phyloP scores from a whole-genome alignment of 257 asterid genomes.

The Verbena officinalis region DNA sequence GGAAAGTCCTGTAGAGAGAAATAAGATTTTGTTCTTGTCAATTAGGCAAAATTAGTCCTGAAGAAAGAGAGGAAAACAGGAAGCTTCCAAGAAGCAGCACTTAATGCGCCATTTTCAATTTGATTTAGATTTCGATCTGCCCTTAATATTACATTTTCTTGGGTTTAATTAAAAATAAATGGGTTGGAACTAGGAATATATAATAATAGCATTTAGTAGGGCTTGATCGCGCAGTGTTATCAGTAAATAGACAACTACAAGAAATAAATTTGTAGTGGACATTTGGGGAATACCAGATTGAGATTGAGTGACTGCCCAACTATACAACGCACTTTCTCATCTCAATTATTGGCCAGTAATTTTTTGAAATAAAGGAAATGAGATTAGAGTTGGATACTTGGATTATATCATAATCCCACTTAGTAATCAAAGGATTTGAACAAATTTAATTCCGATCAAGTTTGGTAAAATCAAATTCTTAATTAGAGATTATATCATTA shows the following conservation, averaged over 20 bases:
- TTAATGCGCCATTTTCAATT: slow-evolving; percentile 8
- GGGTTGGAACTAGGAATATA: no score
- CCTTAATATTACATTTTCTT: background rate
- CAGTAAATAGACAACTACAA: no score
- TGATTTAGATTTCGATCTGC: background rate
- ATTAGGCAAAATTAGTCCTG: background rate
- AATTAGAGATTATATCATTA: no score
- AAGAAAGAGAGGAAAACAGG: background rate
- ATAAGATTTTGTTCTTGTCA: background rate
- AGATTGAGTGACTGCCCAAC: background rate
- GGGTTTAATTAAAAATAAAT: no score
- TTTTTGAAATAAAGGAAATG: no score
- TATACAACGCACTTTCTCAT: background rate
- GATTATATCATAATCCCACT: slow-evolving; percentile 4
- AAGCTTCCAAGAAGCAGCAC: slow-evolving; percentile 18
- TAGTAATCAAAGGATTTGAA: no score
- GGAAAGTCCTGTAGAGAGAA: background rate
- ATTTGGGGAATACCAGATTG: background rate
- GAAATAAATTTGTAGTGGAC: background rate
- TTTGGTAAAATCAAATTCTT: no score
- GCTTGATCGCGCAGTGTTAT: no score
- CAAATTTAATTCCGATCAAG: no score
- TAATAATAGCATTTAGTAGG: no score
- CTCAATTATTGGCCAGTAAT: slow-evolving; percentile 9
- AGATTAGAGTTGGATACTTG: background rate